Evolutionary conservation across 2,329 filamentous ascomycete species (phyloP).

Genomic region (Aspergillus glaucus): DNA sequence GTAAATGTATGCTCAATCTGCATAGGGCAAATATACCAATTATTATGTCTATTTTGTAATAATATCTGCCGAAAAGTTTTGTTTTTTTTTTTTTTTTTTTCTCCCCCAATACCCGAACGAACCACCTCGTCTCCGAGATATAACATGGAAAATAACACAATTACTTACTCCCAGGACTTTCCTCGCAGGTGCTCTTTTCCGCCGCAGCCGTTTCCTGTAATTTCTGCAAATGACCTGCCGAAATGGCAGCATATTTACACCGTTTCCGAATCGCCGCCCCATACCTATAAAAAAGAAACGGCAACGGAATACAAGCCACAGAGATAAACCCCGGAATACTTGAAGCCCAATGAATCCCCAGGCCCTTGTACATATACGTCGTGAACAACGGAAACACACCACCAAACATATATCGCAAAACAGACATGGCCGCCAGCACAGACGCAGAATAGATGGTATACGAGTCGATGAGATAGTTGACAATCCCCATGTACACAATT

Average conservation of each 20-base stretch:
- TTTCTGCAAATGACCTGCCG: not conserved
- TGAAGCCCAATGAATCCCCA: slow-evolving; percentile 39
- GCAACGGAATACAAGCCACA: slow-evolving; percentile 27
- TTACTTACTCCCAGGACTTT: no score
- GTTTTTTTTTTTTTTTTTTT: no score
- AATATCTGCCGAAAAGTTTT: no score
- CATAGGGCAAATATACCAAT: no score
- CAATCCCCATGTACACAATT: slow-evolving; percentile 11
- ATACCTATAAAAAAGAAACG: slow-evolving; percentile 20
- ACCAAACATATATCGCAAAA: slow-evolving; percentile 30
- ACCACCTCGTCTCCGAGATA: no score
- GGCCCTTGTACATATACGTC: slow-evolving; percentile 27
- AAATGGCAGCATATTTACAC: slow-evolving; percentile 9
- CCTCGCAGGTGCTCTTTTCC: no score
- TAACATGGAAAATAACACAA: no score
- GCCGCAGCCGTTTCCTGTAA: not conserved
- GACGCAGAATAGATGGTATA: slow-evolving; percentile 12
- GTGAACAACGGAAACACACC: slow-evolving; percentile 39
- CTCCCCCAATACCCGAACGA: no score
- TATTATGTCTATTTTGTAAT: no score
- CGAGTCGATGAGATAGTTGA: slow-evolving; percentile 13
- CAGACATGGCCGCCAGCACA: slow-evolving; percentile 9
- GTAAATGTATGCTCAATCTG: no score
- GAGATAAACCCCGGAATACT: slow-evolving; percentile 20
- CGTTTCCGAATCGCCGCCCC: slow-evolving; percentile 7